These are phyloP conservation scores for Curvularia spicifera DNA, from an alignment of 2,329 filamentous ascomycete species.

Conservation along the genomic window DNA sequence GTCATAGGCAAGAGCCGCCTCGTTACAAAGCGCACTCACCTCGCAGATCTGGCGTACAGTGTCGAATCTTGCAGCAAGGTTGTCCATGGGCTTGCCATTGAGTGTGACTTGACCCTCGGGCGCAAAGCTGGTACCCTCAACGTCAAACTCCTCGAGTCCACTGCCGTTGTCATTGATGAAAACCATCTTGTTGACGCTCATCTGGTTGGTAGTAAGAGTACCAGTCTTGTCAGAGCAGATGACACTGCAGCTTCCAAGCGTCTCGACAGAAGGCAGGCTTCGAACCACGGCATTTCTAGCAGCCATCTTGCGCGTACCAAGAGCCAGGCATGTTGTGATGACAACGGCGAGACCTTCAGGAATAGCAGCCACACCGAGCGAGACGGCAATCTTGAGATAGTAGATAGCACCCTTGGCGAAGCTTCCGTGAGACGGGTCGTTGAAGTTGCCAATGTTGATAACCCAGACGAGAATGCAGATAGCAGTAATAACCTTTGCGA, in stretches of 20 bases:
- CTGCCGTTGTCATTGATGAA: constrained; percentile 77
- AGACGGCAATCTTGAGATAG: constrained; percentile 99
- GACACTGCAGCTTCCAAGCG: constrained; percentile 96
- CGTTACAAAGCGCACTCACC: constrained; percentile 81
- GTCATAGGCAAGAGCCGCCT: constrained; percentile 83
- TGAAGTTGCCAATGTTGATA: constrained; percentile 98
- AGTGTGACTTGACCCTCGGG: constrained; percentile 77
- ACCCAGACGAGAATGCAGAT: constrained; percentile 98
- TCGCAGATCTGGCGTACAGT: constrained; percentile 81
- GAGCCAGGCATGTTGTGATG: constrained; percentile 96
- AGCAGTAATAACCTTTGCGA: constrained; percentile 97
- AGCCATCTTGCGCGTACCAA: constrained; percentile 98
- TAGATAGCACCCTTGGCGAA: constrained; percentile 98
- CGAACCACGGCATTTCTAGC: constrained; percentile 97
- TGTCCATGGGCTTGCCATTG: constrained; percentile 70
- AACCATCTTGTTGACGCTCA: constrained; percentile 95
- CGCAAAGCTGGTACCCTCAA: constrained; percentile 91
- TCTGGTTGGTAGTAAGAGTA: constrained; percentile 97
- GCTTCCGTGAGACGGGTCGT: constrained; percentile 87
- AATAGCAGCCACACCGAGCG: constrained; percentile 95
- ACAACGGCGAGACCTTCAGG: constrained; percentile 97
- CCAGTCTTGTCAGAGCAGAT: constrained; percentile 99
- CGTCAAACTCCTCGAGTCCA: constrained; percentile 81
- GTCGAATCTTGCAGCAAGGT: constrained; percentile 72
- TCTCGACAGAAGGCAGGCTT: constrained; percentile 95